These are phyloP conservation scores for Boletellus emodensis DNA, from an alignment of 768 basidiomycete species.

Conservation along the genomic window DNA sequence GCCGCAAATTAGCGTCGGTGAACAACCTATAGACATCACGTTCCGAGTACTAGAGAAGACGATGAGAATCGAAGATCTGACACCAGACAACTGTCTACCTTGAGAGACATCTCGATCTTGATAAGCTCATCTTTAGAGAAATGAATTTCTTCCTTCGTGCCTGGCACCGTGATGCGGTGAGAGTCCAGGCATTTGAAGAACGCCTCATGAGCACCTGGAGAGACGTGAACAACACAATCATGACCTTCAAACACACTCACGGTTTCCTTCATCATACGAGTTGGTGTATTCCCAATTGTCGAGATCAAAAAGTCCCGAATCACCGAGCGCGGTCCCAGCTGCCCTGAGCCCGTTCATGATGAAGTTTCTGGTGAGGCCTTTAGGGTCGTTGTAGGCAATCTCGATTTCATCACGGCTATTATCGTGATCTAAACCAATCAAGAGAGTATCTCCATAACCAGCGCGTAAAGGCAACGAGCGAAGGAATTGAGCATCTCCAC, in stretches of 20 bases:
- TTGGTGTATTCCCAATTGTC: constrained; percentile 73
- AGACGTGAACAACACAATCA: neutral
- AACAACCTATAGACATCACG: constrained; percentile 69
- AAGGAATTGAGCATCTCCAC: constrained; percentile 70
- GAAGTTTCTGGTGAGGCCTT: constrained; percentile 68
- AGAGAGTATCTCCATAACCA: constrained; percentile 72
- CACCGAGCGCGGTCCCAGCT: constrained; percentile 65
- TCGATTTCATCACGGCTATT: constrained; percentile 70
- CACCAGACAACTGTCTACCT: constrained; percentile 47
- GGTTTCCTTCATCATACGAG: constrained; percentile 51
- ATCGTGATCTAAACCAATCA: constrained; percentile 89
- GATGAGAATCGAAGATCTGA: neutral
- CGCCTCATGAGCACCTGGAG: constrained; percentile 75
- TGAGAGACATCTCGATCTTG: constrained; percentile 83
- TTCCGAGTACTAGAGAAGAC: constrained; percentile 64
- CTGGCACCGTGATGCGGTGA: constrained; percentile 56
- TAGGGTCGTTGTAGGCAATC: constrained; percentile 79
- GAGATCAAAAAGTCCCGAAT: constrained; percentile 59
- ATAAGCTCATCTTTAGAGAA: constrained; percentile 74
- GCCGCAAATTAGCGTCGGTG: constrained; percentile 68
- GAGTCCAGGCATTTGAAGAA: constrained; percentile 65
- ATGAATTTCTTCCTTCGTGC: constrained; percentile 37
- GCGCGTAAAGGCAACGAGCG: constrained; percentile 72
- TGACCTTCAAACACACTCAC: constrained; percentile 29
- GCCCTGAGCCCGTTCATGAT: constrained; percentile 81